A percentile compares a stretch with the other conserved stretches of the same genome.
phyloP scores from a whole-genome alignment of 2,329 filamentous ascomycete species.

The Sporothrix globosa region DNA sequence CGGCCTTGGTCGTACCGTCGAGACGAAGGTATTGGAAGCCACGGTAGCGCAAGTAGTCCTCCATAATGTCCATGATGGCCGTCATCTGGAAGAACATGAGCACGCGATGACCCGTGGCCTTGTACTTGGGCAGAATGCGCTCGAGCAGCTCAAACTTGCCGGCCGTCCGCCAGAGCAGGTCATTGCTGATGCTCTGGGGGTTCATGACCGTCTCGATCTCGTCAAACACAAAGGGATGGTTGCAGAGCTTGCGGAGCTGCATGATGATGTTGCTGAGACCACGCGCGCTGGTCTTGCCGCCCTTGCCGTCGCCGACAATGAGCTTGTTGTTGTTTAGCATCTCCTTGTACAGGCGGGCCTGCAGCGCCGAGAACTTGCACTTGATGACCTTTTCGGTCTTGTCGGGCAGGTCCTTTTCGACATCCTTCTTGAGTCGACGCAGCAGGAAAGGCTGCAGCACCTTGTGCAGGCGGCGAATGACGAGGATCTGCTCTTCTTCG shows the following conservation, averaged over 20 bases:
- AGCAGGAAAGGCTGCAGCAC: conserved; percentile 95
- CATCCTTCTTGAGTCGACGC: conserved; percentile 98
- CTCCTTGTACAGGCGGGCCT: conserved; percentile 94
- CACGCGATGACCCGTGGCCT: conserved; percentile 86
- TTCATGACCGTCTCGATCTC: conserved; percentile 99
- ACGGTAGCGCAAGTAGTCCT: conserved; percentile 88
- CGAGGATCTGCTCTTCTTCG: conserved; percentile 98
- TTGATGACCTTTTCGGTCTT: conserved; percentile 99
- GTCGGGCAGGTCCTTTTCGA: conserved; percentile 97
- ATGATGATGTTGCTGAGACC: conserved; percentile 99
- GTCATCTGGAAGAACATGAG: conserved; percentile 99
- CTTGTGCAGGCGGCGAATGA: conserved; percentile 98
- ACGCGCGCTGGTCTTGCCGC: conserved; percentile 89
- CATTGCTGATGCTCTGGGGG: conserved; percentile 82
- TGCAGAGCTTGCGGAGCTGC: conserved; percentile 98
- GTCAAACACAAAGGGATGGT: conserved; percentile 98
- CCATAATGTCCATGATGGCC: conserved; percentile 99
- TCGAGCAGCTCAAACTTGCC: conserved; percentile 98
- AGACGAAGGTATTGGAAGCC: conserved; percentile 86
- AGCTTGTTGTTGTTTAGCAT: conserved; percentile 95
- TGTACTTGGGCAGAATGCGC: conserved; percentile 89
- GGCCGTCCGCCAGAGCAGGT: conserved; percentile 89
- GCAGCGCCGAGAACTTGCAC: conserved; percentile 94
- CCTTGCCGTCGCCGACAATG: conserved; percentile 91
- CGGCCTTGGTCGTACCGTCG: conserved; percentile 95